Conservation (phyloP, 1,284 basidiomycete species). For the Ganoderma boninense region DNA sequence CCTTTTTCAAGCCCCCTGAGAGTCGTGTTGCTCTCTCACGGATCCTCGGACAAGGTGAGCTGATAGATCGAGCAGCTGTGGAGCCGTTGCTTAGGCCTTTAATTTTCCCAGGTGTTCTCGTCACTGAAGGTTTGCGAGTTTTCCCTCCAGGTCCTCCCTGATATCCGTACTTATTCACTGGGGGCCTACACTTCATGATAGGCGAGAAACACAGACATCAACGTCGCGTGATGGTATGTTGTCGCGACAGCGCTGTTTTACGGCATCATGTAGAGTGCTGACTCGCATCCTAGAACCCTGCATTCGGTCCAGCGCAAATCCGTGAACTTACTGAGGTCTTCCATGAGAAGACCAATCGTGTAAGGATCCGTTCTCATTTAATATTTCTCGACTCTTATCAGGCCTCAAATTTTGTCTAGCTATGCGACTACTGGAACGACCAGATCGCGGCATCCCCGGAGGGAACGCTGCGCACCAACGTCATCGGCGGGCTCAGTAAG, state of each 20-base stretch:
- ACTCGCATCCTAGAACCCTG: conserved; percentile 53
- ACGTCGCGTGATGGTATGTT: conserved; percentile 1
- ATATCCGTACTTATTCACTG: background rate
- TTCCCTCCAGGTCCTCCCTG: background rate
- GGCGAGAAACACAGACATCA: conserved; percentile 10
- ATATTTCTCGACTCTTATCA: background rate
- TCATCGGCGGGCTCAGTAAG: conserved; percentile 49
- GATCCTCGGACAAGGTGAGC: conserved; percentile 9
- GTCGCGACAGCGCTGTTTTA: background rate
- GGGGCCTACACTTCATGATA: background rate
- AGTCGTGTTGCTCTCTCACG: background rate
- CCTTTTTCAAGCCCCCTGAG: conserved; percentile 4
- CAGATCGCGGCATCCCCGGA: conserved; percentile 20
- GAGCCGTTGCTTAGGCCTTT: background rate
- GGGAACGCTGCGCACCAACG: conserved; percentile 41
- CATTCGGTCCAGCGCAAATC: conserved; percentile 62
- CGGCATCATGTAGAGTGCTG: background rate
- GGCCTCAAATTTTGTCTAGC: conserved; percentile 22
- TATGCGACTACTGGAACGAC: conserved; percentile 39
- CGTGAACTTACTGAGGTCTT: conserved; percentile 65
- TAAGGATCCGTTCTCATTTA: conserved; percentile 27
- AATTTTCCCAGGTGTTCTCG: background rate
- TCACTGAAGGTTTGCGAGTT: conserved; percentile 6
- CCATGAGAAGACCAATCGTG: conserved; percentile 57
- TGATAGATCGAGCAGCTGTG: no score